These are phyloP conservation scores for Penicillium soppii DNA, from an alignment of 495 filamentous ascomycete genomes.

Conservation along the genomic window DNA sequence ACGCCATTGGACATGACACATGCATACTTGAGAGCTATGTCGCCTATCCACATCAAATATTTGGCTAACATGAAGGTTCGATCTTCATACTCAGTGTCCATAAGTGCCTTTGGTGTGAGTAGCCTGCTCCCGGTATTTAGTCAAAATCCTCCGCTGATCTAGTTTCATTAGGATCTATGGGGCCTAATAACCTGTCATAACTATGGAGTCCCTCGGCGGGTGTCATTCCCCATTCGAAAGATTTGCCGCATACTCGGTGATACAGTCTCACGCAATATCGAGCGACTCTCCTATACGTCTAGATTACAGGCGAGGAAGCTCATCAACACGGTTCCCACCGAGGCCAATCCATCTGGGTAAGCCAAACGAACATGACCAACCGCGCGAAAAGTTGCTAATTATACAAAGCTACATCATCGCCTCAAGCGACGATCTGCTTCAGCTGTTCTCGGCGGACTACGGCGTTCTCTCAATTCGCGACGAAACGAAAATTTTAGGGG, in stretches of 20 bases:
- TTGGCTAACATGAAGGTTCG: conserved; percentile 87
- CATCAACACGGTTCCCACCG: conserved; percentile 61
- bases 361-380: background rate
- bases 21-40: conserved; percentile 78
- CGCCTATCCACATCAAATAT: conserved; percentile 90
- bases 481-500: conserved; percentile 84
- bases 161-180: conserved; percentile 82
- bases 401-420: conserved; percentile 78
- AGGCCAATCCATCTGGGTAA: conserved; percentile 67
- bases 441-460: conserved; percentile 85
- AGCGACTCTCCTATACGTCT: conserved; percentile 83
- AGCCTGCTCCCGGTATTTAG: background rate
- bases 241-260: conserved; percentile 94
- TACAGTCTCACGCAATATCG: conserved; percentile 82
- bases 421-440: conserved; percentile 82
- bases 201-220: conserved; percentile 79
- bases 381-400: background rate
- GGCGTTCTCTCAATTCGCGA: conserved; percentile 82
- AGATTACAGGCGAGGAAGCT: conserved; percentile 60
- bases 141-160: conserved; percentile 38
- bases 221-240: conserved; percentile 87
- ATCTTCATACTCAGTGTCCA: conserved; percentile 76
- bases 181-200: conserved; percentile 87
- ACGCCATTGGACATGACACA: conserved; percentile 81
- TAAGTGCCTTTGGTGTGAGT: conserved; percentile 52